Evolutionary conservation across 2,329 filamentous ascomycete genomes (phyloP), one percentile per base, ranked within the genome.

Genomic region (Colletotrichum liriopes): DNA sequence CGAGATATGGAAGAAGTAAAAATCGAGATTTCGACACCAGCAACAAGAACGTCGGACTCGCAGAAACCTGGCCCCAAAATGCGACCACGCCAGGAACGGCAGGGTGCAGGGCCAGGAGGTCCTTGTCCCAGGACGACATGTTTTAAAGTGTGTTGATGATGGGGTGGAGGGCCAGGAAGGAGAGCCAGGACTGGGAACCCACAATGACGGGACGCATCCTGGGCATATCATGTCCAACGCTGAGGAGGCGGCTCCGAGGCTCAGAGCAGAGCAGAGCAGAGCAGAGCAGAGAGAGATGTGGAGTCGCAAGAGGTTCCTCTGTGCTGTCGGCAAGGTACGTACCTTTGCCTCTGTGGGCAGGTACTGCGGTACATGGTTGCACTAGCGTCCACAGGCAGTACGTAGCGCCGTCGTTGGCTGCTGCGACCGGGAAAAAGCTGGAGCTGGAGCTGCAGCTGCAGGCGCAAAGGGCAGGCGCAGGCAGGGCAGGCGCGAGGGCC

Each of bases 21-120:
- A 23, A 55, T 45, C 37, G 29, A 58, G 26, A 45, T 55, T 54
- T 55, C 5, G 26, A 35, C 29, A n/a, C 18, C 26, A 45, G 37
- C 37, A 52, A 49, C 20, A 35, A 47, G 26, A 43, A 52, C 7
- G 52, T 41, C 54, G 37, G 20, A 29, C 18, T 60, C n/a, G 37
- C 35, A 68, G 29, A 64, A 69, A 64, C 52, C 55, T 59, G 59
- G 69, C 58, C 65, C 26, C 26, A 49, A n/a, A 51, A 63, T 47
- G 59, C 52, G 65, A 32, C 58, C 32, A 47, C 56, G 52, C 49
- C 39, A 56, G 56, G 64, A 56, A 58, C 64, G 49, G 56, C 68
- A 62, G 45, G 51, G 55, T 18, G 26, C 29, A 37, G 51, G n/a
- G 37, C 51, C 51, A 47, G 63, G 62, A 26, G 52, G 37, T 49